A percentile compares a stretch with the other conserved stretches of the same genome.
phyloP scores from a whole-genome alignment of 2,329 filamentous ascomycete species.

The Dichotomopilus funicola region DNA sequence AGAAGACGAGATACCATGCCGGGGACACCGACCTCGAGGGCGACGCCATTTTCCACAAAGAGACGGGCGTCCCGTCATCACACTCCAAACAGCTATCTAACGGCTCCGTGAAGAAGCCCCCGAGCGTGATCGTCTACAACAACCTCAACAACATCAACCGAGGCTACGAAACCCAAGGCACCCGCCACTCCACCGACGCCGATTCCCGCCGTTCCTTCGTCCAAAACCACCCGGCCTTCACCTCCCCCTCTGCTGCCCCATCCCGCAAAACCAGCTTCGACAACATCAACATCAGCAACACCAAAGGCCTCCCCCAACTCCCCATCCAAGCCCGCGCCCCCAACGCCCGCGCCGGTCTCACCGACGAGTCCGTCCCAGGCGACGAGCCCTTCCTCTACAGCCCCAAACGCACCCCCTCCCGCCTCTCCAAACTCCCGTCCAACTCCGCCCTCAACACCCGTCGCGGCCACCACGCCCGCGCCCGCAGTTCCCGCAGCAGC shows the following conservation, averaged over 20 bases:
- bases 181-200: conserved; percentile 26
- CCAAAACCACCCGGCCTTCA: conserved; percentile 11
- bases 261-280: conserved; percentile 28
- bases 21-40: conserved; percentile 17
- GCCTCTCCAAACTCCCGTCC: conserved; percentile 45
- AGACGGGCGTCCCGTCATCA: conserved; percentile 21
- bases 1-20: conserved; percentile 17
- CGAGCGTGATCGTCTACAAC: conserved; percentile 49
- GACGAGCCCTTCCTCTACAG: conserved; percentile 52
- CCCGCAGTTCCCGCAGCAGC: conserved; percentile 43
- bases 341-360: conserved; percentile 56
- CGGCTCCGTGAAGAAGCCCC: conserved; percentile 37
- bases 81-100: conserved; percentile 34
- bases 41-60: conserved; percentile 27
- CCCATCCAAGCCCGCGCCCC: conserved; percentile 54
- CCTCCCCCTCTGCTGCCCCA: background rate
- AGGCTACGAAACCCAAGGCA: conserved; percentile 23
- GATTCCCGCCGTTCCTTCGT: conserved; percentile 21
- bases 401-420: conserved; percentile 47
- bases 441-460: conserved; percentile 28
- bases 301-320: conserved; percentile 37
- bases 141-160: background rate
- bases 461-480: conserved; percentile 35
- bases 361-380: conserved; percentile 54
- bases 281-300: conserved; percentile 27